Evolutionary conservation across 345 rosid genomes (phyloP), one percentile per base, ranked within the genome.

Genomic region (Pseudoturritis turrita): DNA sequence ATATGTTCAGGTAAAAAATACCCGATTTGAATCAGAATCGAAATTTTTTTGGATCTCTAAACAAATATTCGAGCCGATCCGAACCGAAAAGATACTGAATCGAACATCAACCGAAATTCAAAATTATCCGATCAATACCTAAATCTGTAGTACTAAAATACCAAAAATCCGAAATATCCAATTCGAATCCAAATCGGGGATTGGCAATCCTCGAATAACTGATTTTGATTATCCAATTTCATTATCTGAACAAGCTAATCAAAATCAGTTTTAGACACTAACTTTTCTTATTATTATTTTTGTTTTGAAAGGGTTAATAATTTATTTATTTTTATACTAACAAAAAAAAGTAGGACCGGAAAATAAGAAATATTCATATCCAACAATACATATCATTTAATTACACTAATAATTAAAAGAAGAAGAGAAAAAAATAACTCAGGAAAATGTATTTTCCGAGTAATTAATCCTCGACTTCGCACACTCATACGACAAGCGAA

Each of bases 381-480:
- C 19, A 68, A 75, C 14, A 28, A 10, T n/a, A n/a, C 1, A 33
- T 8, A 61, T 44, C 22, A 26, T 26, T 25, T 75, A 62, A 53
- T 75, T 68, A 68, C 74, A 53, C 12, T 51, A 41, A 33, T 51
- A 6, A 59, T 17, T 67, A 41, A 67, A 74, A 74, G 64, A 75
- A 68, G 74, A 68, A 52, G 73, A 25, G 70, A 45, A 33, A 43
- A n/a, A 68, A 25, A 18, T 21, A 75, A 33, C 70, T 33, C 65
- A 29, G 47, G 26, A 60, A 29, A 61, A 68, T 36, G 49, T 36
- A n/a, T 33, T 15, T 31, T 41, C 79, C 40, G 52, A 63, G 47
- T 21, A 15, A 63, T 22, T 47, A 70, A 40, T 70, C 56, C 26
- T 76, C 76, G 10, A 57, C 71, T 63, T 64, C 22, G 35, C 76